A percentile compares a stretch with the other conserved stretches of the same genome.
Evolutionary conservation across 306 rosid genomes (phyloP).

Genomic region (Delonix regia): DNA sequence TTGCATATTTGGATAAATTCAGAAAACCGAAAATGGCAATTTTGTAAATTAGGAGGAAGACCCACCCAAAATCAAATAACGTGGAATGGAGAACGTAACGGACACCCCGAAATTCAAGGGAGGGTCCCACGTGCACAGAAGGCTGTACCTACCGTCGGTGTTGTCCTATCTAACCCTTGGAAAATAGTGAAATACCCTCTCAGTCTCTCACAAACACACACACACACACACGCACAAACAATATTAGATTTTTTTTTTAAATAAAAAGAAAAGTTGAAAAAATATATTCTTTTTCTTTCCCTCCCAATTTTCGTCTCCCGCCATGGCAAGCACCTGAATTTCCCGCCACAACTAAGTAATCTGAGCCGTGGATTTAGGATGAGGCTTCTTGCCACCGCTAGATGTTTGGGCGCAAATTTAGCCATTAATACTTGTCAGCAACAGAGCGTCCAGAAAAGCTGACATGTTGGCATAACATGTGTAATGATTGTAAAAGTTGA

Average conservation of each 20-base stretch:
- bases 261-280: not conserved
- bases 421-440: slow-evolving; percentile 26
- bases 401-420: slow-evolving; percentile 8
- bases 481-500: slow-evolving; percentile 58
- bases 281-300: not conserved
- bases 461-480: slow-evolving; percentile 45
- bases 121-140: slow-evolving; percentile 54
- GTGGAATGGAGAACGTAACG: slow-evolving; percentile 48
- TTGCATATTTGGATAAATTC: too few relatives aligned
- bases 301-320: slow-evolving; percentile 24
- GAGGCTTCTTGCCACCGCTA: slow-evolving; percentile 5
- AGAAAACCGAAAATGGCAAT: not conserved
- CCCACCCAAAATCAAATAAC: slow-evolving; percentile 19
- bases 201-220: too few relatives aligned
- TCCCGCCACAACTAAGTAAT: slow-evolving; percentile 61
- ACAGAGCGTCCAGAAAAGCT: slow-evolving; percentile 32
- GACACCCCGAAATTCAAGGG: slow-evolving; percentile 51
- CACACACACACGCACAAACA: not conserved
- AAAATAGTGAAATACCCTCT: slow-evolving; percentile 24
- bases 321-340: slow-evolving; percentile 15
- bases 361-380: slow-evolving; percentile 41
- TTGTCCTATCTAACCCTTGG: slow-evolving; percentile 60
- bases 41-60: not conserved
- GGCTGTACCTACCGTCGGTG: slow-evolving; percentile 78
- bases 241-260: too few relatives aligned